A percentile compares a stretch with the other conserved stretches of the same genome.
These are phyloP conservation scores for Tieghemostelium lacteum DNA, from an alignment of 78 protist species.

Conservation along the genomic window DNA sequence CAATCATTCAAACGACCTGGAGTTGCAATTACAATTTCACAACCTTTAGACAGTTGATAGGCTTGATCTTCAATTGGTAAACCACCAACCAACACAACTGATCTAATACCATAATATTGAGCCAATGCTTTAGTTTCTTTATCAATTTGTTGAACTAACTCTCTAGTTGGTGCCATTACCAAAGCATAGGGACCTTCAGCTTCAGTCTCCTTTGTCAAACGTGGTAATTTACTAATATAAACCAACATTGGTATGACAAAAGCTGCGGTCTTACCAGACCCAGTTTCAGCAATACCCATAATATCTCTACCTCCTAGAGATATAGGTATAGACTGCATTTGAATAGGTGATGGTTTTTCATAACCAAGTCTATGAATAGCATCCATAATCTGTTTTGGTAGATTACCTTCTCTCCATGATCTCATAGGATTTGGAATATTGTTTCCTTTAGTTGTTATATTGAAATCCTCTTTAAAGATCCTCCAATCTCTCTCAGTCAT, in stretches of 20 bases:
- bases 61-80: constrained; percentile 82
- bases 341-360: constrained; percentile 93
- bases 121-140: constrained; percentile 82
- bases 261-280: constrained; percentile 94
- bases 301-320: constrained; percentile 87
- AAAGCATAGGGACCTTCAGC: constrained; percentile 90
- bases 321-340: constrained; percentile 89
- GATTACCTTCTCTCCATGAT: constrained; percentile 63
- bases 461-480: constrained; percentile 96
- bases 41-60: constrained; percentile 83
- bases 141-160: constrained; percentile 91
- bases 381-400: constrained; percentile 52
- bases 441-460: constrained; percentile 91
- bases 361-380: constrained; percentile 83
- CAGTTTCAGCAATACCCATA: constrained; percentile 93
- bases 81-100: constrained; percentile 92
- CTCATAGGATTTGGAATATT: constrained; percentile 85
- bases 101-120: constrained; percentile 63
- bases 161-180: constrained; percentile 91
- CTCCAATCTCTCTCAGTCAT: constrained; percentile 99
- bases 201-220: constrained; percentile 40
- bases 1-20: constrained; percentile 94
- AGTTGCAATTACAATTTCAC: constrained; percentile 92
- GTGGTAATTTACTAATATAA: constrained; percentile 75
- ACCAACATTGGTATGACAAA: constrained; percentile 89